phyloP scores from a whole-genome alignment of 2,329 filamentous ascomycete genomes.

The Aspergillus amoenus region DNA sequence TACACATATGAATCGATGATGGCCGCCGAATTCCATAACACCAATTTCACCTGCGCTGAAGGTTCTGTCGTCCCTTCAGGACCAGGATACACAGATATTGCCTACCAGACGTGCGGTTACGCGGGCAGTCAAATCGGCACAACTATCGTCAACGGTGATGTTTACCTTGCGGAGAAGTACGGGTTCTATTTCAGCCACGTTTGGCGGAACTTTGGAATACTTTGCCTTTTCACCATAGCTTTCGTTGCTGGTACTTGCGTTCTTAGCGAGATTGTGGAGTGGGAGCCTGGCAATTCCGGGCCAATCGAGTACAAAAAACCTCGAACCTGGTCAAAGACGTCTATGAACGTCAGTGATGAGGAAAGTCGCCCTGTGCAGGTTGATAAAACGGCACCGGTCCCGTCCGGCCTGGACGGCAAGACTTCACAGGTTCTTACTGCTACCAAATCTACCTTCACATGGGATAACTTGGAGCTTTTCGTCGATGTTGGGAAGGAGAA shows the following conservation, averaged over 20 bases:
- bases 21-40: slow-evolving; percentile 59
- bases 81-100: slow-evolving; percentile 48
- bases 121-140: slow-evolving; percentile 54
- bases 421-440: slow-evolving; percentile 41
- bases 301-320: slow-evolving; percentile 66
- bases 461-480: slow-evolving; percentile 64
- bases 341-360: slow-evolving; percentile 19
- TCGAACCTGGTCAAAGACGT: slow-evolving; percentile 30
- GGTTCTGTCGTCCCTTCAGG: slow-evolving; percentile 58
- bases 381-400: slow-evolving; percentile 18
- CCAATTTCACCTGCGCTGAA: slow-evolving; percentile 55
- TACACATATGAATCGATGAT: slow-evolving; percentile 66
- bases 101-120: slow-evolving; percentile 58
- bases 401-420: slow-evolving; percentile 22
- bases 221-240: slow-evolving; percentile 69
- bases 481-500: slow-evolving; percentile 61
- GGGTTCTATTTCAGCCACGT: slow-evolving; percentile 53
- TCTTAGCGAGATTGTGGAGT: slow-evolving; percentile 64
- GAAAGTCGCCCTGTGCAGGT: slow-evolving; percentile 28
- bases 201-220: slow-evolving; percentile 71
- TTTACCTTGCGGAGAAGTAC: slow-evolving; percentile 54
- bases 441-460: slow-evolving; percentile 64
- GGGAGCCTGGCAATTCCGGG: slow-evolving; percentile 59
- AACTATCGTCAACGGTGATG: slow-evolving; percentile 51
- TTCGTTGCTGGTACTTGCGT: slow-evolving; percentile 68